Percentiles rank a stretch among this genome's conserved stretches.
Evolutionary conservation across 352 stramenopile genomes (phyloP).

Genomic region (Bremia lactucae): DNA sequence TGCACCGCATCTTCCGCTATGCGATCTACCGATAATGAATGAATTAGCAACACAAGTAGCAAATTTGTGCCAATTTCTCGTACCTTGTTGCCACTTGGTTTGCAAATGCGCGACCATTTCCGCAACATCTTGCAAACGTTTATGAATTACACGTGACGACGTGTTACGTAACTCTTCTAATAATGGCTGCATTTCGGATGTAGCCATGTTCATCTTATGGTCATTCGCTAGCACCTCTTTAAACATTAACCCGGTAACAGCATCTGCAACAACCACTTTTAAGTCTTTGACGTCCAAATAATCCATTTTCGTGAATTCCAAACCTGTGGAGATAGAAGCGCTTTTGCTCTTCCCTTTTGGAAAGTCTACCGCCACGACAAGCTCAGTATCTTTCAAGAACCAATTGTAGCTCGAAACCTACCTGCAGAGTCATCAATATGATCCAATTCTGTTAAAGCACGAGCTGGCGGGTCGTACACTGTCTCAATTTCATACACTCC

Average conservation of each 20-base stretch:
- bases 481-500: not conserved
- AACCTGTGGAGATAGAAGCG: too few relatives aligned
- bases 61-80: not conserved
- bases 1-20: slow-evolving; percentile 22
- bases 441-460: slow-evolving; percentile 18
- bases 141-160: slow-evolving; percentile 54
- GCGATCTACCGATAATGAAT: slow-evolving; percentile 14
- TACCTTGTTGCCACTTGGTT: slow-evolving; percentile 62
- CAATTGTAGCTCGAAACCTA: slow-evolving; percentile 1
- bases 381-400: slow-evolving; percentile 5
- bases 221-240: slow-evolving; percentile 45
- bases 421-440: slow-evolving; percentile 14
- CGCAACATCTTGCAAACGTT: slow-evolving; percentile 64
- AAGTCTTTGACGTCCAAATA: not conserved
- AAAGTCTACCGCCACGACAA: too few relatives aligned
- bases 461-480: slow-evolving; percentile 22
- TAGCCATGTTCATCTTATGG: slow-evolving; percentile 49
- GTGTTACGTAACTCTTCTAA: slow-evolving; percentile 47
- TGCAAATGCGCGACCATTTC: slow-evolving; percentile 62
- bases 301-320: too few relatives aligned
- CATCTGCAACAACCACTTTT: not conserved
- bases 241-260: slow-evolving; percentile 10
- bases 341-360: too few relatives aligned
- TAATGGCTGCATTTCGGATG: slow-evolving; percentile 48
- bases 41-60: slow-evolving; percentile 1